phyloP scores from a whole-genome alignment of 176 grass and related monocot species.

The Paspalum vaginatum region DNA sequence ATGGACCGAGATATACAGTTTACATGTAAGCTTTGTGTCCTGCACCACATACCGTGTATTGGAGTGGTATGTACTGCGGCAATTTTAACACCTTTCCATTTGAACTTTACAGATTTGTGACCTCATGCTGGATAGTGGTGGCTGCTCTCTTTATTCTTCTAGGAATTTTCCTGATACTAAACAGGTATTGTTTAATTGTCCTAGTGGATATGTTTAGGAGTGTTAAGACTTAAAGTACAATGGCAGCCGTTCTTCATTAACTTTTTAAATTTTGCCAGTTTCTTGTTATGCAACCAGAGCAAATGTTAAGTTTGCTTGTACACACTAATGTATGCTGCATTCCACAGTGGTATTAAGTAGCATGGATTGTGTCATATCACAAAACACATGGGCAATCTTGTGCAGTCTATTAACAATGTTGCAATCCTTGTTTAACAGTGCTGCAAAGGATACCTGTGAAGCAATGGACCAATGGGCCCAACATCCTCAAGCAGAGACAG shows the following conservation, averaged over 20 bases:
- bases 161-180: slow-evolving; percentile 71
- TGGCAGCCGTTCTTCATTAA: not conserved
- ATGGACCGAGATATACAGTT: slow-evolving; percentile 65
- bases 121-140: slow-evolving; percentile 74
- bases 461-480: slow-evolving; percentile 90
- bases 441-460: slow-evolving; percentile 74
- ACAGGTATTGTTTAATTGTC: slow-evolving; percentile 58
- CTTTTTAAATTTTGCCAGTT: not conserved
- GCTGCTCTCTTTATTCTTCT: slow-evolving; percentile 73
- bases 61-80: not conserved
- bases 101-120: slow-evolving; percentile 70
- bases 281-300: slow-evolving; percentile 18
- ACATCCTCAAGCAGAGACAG: slow-evolving; percentile 84
- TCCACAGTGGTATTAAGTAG: not conserved
- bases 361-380: not conserved
- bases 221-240: not conserved
- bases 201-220: not conserved
- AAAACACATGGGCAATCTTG: not conserved
- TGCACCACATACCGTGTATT: slow-evolving; percentile 17
- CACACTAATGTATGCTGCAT: not conserved
- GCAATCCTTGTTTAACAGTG: slow-evolving; percentile 42
- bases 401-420: slow-evolving; percentile 27
- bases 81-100: slow-evolving; percentile 45
- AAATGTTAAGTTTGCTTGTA: slow-evolving; percentile 14
- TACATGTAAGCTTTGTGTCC: slow-evolving; percentile 60